phyloP scores from a whole-genome alignment of 257 asterid species.

The Ocimum tenuiflorum region DNA sequence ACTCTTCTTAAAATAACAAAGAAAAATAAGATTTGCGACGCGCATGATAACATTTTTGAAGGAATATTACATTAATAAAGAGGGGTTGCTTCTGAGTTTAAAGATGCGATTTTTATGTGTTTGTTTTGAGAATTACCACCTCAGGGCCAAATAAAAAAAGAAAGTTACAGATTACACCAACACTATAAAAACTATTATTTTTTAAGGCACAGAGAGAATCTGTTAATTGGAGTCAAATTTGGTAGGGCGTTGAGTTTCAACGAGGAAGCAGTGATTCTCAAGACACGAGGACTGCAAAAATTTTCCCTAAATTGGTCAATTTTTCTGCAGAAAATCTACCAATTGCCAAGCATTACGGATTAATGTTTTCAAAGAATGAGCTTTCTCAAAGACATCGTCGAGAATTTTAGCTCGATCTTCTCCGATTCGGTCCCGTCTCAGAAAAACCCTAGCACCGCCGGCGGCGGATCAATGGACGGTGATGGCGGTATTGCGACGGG shows the following conservation, averaged over 20 bases:
- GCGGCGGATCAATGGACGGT: slow-evolving; percentile 51
- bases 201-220: not conserved
- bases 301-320: not conserved
- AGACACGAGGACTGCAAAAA: not conserved
- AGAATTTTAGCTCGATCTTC: slow-evolving; percentile 55
- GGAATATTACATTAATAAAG: no score
- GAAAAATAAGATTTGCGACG: no score
- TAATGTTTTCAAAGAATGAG: slow-evolving; percentile 39
- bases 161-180: no score
- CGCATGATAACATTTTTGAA: no score
- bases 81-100: no score
- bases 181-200: no score
- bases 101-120: no score
- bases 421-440: slow-evolving; percentile 38
- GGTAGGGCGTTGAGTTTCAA: slow-evolving; percentile 3
- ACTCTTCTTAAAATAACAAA: no score
- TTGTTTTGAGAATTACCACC: no score
- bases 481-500: slow-evolving; percentile 70
- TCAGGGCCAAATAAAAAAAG: no score
- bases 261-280: slow-evolving; percentile 5
- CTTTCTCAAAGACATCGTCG: slow-evolving; percentile 48
- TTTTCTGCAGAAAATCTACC: not conserved
- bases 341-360: slow-evolving; percentile 8
- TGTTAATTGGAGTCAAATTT: slow-evolving; percentile 13
- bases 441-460: slow-evolving; percentile 32